A percentile compares a stretch with the other conserved stretches of the same genome.
These are phyloP conservation scores for Smittium mucronatum DNA, from an alignment of 371 early-diverging fungal species.

Conservation along the genomic window DNA sequence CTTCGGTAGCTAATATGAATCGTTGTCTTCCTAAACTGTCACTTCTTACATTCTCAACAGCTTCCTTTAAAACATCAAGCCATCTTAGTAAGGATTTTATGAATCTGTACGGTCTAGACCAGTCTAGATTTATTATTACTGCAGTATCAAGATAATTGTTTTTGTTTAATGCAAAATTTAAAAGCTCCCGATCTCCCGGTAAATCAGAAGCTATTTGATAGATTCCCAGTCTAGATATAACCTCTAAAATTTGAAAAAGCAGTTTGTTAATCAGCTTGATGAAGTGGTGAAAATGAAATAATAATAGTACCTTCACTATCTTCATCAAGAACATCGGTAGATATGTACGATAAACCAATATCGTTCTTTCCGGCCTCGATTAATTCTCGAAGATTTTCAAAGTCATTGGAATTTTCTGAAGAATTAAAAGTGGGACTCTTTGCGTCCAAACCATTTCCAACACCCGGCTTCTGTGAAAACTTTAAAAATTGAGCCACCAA, in stretches of 20 bases:
- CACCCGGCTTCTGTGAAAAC: conserved; percentile 33
- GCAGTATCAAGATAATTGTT: conserved; percentile 49
- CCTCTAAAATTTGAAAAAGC: conserved; percentile 27
- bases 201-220: conserved; percentile 71
- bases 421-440: conserved; percentile 32
- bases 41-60: conserved; percentile 43
- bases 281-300: conserved; percentile 1
- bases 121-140: conserved; percentile 73
- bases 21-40: conserved; percentile 38
- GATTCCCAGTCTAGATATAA: conserved; percentile 68
- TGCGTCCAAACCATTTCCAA: conserved; percentile 21
- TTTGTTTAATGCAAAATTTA: conserved; percentile 59
- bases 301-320: conserved; percentile 54
- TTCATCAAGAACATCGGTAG: conserved; percentile 69
- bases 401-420: conserved; percentile 31
- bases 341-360: conserved; percentile 69
- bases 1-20: conserved; percentile 7
- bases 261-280: not conserved
- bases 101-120: conserved; percentile 84
- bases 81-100: conserved; percentile 67
- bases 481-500: conserved; percentile 53
- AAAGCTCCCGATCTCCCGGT: conserved; percentile 52
- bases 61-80: conserved; percentile 56
- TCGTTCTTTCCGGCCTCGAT: conserved; percentile 45
- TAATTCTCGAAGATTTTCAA: conserved; percentile 37